Base-by-base conservation (phyloP, 1,284 basidiomycete species). In the Volvariella volvacea region DNA sequence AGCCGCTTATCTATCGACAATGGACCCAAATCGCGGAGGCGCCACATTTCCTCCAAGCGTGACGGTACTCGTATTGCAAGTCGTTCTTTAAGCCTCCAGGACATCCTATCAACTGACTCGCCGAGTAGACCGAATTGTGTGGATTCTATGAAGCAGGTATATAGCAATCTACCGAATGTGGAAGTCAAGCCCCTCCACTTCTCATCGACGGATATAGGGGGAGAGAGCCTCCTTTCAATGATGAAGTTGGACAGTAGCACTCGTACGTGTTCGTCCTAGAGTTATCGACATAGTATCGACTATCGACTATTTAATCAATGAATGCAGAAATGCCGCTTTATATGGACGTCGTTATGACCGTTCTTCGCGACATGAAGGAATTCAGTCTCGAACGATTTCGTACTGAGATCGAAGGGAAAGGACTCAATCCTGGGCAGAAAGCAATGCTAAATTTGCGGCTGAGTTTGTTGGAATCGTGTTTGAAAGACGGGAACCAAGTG, bases 141-240 rank as follows among this genome's bases (percentile, higher is more conserved):
- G 17, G 41, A 36, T 1, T 51, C 54, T 3, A 60, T 62, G 53
- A 50, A 45, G 42, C 42, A 47, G 10, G 60, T 61, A 1, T 66
- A 66, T 44, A 55, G 55, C 1, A 48, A 43, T 8, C 50, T 64
- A 7, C 50, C 53, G 1, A 41, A 56, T 12, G 54, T 65, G n/a
- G 40, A 33, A 0, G 63, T 66, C 4, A 47, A 57, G 20, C 57
- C 63, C 0, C 42, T 66, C 39, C 52, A 54, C 36, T 56, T 66
- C 43, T 54, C 59, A 2, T 48, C 56, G 10, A 46, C 48, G 4
- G 62, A 65, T 41, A 51, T 66, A 21, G 60, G 55, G 39, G 62
- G 56, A 0, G 55, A 59, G 17, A 57, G 62, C 0, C 53, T 65
- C 45, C 50, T 66, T 7, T 53, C 62, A 2, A 60, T 66, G 52